These are phyloP conservation scores for Cryptosporidium baileyi DNA, from an alignment of 169 alveolate genomes.

Conservation along the genomic window DNA sequence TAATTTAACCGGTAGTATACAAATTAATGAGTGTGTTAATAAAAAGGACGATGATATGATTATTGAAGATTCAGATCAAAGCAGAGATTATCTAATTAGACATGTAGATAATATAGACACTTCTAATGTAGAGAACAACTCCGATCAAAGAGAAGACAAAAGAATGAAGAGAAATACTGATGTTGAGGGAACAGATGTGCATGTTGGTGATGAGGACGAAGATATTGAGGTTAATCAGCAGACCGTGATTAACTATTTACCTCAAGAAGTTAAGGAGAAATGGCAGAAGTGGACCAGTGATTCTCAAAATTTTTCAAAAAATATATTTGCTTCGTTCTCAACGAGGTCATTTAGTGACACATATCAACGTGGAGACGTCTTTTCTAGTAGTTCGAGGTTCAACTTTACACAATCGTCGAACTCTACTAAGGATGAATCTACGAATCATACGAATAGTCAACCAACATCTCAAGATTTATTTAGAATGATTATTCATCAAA, in stretches of 20 bases:
- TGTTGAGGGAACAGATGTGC: not conserved
- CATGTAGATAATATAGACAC: not conserved
- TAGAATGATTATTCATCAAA: slow-evolving; percentile 34
- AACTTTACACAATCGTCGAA: not conserved
- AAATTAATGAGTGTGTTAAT: not conserved
- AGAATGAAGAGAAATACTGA: not conserved
- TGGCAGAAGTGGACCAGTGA: slow-evolving; percentile 35
- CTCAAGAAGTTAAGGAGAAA: not conserved
- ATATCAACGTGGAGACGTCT: slow-evolving; percentile 21
- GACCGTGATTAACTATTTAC: not conserved
- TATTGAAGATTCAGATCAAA: not conserved
- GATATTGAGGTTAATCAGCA: not conserved
- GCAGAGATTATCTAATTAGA: not conserved
- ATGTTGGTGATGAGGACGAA: no score
- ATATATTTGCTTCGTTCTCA: slow-evolving; percentile 17
- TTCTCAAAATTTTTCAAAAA: slow-evolving; percentile 17
- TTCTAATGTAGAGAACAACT: not conserved
- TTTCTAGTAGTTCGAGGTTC: slow-evolving; percentile 29
- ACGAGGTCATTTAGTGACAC: slow-evolving; percentile 32
- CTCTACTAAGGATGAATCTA: not conserved
- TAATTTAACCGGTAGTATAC: not conserved
- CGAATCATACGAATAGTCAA: not conserved
- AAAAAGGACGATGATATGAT: not conserved
- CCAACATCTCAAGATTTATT: slow-evolving; percentile 22
- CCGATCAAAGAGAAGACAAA: not conserved